Evolutionary conservation across 2,329 filamentous ascomycete species (phyloP), one percentile per base, ranked within the genome.

Genomic region (Huntiella abstrusa): DNA sequence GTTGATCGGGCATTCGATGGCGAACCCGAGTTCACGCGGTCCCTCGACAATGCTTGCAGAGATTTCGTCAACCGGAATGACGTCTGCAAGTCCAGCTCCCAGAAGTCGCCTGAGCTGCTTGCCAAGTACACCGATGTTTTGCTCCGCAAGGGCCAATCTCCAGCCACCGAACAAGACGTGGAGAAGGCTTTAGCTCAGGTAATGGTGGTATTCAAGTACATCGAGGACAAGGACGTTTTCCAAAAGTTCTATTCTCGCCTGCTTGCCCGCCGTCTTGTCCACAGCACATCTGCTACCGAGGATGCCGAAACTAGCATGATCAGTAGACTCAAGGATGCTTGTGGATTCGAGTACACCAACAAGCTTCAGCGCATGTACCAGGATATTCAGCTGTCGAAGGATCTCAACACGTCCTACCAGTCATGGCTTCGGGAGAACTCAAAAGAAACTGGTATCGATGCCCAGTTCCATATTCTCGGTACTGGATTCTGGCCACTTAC

Each of bases 131-230:
- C 87, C 32, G 91, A 98, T 60, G 79, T 86, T 7, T 67, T 98
- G 32, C 69, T 98, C 44, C 88, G 91, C 62, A 95, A 94, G 69
- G 88, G 84, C 54, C 83, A 82, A 28, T 92, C 87, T 55, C 85
- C 86, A 55, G 84, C 86, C 11, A 91, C 96, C 58, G 91, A 98
- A 58, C 81, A 83, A 32, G 88, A 98, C 57, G 72, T 96, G 55
- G 91, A 98, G 64, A 80, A 81, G 53, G 81, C 85, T 32, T 68
- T 96, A 28, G 77, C 76, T 15, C 84, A 95, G 60, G 91, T 98
- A 56, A 98, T 98, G 91, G 95, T 88, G 1, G 85, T 98, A 47
- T 98, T 98, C 75, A 96, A 96, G 67, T 98, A 98, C 63, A 96
- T 98, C 52, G 91, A 98, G 60, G 92, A 98, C 64, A 98, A 98